phyloP scores from a whole-genome alignment of 2,329 filamentous ascomycete species.

The Sporothrix globosa region DNA sequence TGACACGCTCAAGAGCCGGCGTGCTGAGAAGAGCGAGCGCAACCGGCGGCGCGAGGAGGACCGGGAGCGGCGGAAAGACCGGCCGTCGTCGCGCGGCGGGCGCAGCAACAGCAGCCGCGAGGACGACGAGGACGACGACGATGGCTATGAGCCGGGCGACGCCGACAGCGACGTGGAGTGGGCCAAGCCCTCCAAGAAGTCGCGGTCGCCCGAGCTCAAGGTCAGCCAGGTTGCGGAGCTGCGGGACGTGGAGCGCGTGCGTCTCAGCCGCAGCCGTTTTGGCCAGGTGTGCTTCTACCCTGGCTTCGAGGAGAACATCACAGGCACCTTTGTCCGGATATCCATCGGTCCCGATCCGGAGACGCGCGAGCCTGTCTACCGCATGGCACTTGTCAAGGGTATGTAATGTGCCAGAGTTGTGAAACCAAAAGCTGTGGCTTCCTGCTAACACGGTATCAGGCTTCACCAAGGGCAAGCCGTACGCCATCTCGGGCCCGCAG shows the following conservation, averaged over 20 bases:
- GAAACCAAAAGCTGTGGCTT: background rate
- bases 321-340: slow-evolving; percentile 82
- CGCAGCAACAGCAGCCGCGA: slow-evolving; percentile 37
- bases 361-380: slow-evolving; percentile 76
- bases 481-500: slow-evolving; percentile 74
- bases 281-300: slow-evolving; percentile 92
- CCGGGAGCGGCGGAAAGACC: slow-evolving; percentile 60
- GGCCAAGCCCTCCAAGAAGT: slow-evolving; percentile 59
- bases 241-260: slow-evolving; percentile 80
- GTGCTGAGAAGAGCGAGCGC: slow-evolving; percentile 67
- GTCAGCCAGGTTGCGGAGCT: slow-evolving; percentile 72
- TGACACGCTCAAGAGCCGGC: slow-evolving; percentile 66
- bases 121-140: slow-evolving; percentile 54
- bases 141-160: slow-evolving; percentile 62
- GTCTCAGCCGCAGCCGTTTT: slow-evolving; percentile 84
- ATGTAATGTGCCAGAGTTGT: slow-evolving; percentile 33
- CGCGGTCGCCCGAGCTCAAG: slow-evolving; percentile 60
- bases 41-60: slow-evolving; percentile 66
- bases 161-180: slow-evolving; percentile 78
- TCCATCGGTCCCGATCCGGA: slow-evolving; percentile 76
- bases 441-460: slow-evolving; percentile 50
- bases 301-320: slow-evolving; percentile 79
- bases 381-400: slow-evolving; percentile 88
- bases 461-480: slow-evolving; percentile 77
- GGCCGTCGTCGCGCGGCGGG: slow-evolving; percentile 45